A percentile compares a stretch with the other conserved stretches of the same genome.
These are phyloP conservation scores for Capsicum pubescens DNA, from an alignment of 257 asterid species.

Conservation along the genomic window DNA sequence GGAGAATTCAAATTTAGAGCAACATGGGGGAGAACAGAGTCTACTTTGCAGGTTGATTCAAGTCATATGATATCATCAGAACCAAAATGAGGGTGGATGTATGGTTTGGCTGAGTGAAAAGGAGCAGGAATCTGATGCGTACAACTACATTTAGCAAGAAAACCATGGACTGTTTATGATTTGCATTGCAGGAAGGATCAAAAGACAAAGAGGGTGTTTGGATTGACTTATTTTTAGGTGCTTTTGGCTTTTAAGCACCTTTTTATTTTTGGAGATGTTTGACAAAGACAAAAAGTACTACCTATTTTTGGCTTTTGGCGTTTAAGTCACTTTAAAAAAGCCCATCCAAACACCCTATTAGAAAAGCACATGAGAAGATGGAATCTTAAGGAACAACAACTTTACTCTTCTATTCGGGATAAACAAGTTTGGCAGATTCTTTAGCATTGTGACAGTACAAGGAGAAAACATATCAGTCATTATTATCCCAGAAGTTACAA, in stretches of 20 bases:
- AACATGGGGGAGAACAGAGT: not conserved
- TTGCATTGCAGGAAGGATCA: conserved; percentile 13
- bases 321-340: too few relatives aligned
- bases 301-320: too few relatives aligned
- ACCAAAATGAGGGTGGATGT: not conserved
- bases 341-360: too few relatives aligned
- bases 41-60: not conserved
- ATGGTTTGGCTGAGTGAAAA: not conserved
- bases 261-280: too few relatives aligned
- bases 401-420: too few relatives aligned
- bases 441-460: not conserved
- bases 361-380: conserved; percentile 5
- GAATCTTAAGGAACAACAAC: not conserved
- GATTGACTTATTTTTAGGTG: too few relatives aligned
- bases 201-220: not conserved
- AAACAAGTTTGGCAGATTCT: not conserved
- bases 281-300: too few relatives aligned
- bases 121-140: not conserved
- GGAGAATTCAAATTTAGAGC: not conserved
- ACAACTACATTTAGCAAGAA: not conserved
- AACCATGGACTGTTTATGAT: not conserved
- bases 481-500: not conserved
- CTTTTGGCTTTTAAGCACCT: too few relatives aligned
- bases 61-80: not conserved
- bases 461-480: not conserved